Evolutionary conservation across 352 stramenopile species (phyloP), one percentile per base, ranked within the genome.

Genomic region (Pythium vanterpoolii): DNA sequence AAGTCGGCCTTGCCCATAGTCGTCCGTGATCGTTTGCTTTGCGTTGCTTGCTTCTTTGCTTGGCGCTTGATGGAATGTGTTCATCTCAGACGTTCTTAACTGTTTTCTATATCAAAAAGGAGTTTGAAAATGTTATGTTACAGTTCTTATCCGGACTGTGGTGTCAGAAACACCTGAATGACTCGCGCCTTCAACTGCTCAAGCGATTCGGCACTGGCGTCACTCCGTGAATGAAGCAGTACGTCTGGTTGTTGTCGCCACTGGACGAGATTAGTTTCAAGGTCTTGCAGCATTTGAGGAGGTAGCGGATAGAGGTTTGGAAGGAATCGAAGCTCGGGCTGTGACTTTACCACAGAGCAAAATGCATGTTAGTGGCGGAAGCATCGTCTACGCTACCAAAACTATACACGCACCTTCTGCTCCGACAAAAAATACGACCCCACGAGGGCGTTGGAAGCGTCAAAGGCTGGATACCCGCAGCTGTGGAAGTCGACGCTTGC

Each of bases 1-100:
- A 95, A 95, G 67, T 90, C 85, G 48, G 82, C 70, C 72, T 95
- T 95, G 39, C 75, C 79, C 86, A 95, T 95, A 24, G 1, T 46
- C 6, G 2, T 33, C 21, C 0, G 1, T 1, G 44, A 9, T 34
- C 33, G 36, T 24, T 33, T 26, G 24, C 49, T 45, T 56, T 57
- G n/a, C 23, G 31, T n/a, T 44, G 38, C 23, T 44, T 23, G 1
- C n/a, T n/a, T n/a, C n/a, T n/a, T n/a, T n/a, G n/a, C n/a, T n/a
- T n/a, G n/a, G n/a, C n/a, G n/a, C n/a, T n/a, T n/a, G n/a, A n/a
- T n/a, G n/a, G n/a, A n/a, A n/a, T n/a, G n/a, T n/a, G n/a, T n/a
- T n/a, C n/a, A n/a, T n/a, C n/a, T n/a, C n/a, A n/a, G n/a, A n/a
- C n/a, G n/a, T n/a, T n/a, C n/a, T n/a, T n/a, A n/a, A n/a, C n/a